A percentile compares a stretch with the other conserved stretches of the same genome.
phyloP scores from a whole-genome alignment of 352 stramenopile species.

The Pythium aquatile region DNA sequence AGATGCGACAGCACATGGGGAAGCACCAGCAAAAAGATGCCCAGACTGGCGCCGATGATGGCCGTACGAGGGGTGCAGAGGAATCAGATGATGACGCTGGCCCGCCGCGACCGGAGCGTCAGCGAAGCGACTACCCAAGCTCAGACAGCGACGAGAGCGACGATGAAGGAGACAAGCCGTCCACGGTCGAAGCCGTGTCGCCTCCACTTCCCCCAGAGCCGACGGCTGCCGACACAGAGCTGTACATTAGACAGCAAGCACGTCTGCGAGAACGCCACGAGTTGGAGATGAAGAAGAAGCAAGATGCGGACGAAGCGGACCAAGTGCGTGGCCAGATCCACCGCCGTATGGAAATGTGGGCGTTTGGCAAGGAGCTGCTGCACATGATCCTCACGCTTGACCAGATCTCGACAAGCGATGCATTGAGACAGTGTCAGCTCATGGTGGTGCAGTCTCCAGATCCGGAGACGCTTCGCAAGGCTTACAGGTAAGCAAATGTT shows the following conservation, averaged over 20 bases:
- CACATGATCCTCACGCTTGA: conserved; percentile 86
- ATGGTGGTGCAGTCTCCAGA: conserved; percentile 80
- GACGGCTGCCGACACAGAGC: conserved; percentile 63
- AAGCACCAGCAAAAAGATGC: conserved; percentile 55
- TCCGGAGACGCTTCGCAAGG: conserved; percentile 79
- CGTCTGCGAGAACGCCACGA: conserved; percentile 79
- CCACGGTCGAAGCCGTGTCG: conserved; percentile 30
- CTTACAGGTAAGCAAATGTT: conserved; percentile 48
- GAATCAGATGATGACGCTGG: conserved; percentile 40
- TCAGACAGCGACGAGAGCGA: conserved; percentile 56
- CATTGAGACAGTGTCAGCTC: conserved; percentile 70
- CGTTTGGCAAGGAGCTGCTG: conserved; percentile 78
- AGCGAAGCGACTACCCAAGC: conserved; percentile 49
- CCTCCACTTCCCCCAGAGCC: conserved; percentile 66
- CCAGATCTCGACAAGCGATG: conserved; percentile 71
- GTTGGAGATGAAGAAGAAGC: conserved; percentile 77
- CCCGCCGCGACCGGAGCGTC: conserved; percentile 31
- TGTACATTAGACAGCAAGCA: conserved; percentile 83
- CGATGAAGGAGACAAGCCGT: conserved; percentile 22
- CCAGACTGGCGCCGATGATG: conserved; percentile 15
- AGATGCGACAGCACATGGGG: conserved; percentile 84
- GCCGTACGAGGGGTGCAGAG: not conserved
- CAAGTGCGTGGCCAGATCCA: conserved; percentile 76
- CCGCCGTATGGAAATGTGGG: conserved; percentile 76
- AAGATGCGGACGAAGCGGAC: conserved; percentile 79